Evolutionary conservation across 1,284 basidiomycete genomes (phyloP), one percentile per base, ranked within the genome.

Genomic region (Tetrapyrgos nigripes): DNA sequence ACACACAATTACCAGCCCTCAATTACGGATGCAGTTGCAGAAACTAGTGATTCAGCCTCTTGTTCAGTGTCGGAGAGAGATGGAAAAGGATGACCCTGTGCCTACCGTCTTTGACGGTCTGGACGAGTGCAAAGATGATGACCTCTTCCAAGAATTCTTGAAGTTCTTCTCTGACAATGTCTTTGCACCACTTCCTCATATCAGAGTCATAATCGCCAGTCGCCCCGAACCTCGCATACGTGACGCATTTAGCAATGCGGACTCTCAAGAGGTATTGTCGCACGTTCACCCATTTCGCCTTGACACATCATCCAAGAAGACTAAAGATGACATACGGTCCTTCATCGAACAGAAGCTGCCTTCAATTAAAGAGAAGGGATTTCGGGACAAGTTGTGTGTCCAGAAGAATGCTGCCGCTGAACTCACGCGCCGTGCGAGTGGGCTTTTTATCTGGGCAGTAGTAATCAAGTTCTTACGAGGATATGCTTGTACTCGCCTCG

Each of bases 171-270:
- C 24, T 4, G 14, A 10, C 27, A 14, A 19, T 9, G 8, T 45
- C 33, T 24, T 21, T 13, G 6, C 28, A 46, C 4, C 24, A 1
- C 40, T 50, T 31, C 55, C 55, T 17, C 52, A 44, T 29, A 31
- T 57, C 14, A 33, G 55, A 23, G 19, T 57, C 11, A 27, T 57
- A 6, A 44, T 57, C n/a, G 37, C 55, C 3, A 57, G 55, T 33
- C 28, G 55, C 11, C 50, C 49, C 11, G 49, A 31, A 23, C 19
- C 51, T 13, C 33, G 45, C 26, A 57, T 57, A 9, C 26, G 14
- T 17, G 9, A 9, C 13, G 24, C 23, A 3, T 52, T 57, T n/a
- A n/a, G n/a, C n/a, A n/a, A n/a, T n/a, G n/a, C n/a, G n/a, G n/a
- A n/a, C n/a, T n/a, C n/a, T n/a, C n/a, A n/a, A n/a, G 13, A 14